Conservation (phyloP, 176 grass and related monocot species). For the Areca catechu region DNA sequence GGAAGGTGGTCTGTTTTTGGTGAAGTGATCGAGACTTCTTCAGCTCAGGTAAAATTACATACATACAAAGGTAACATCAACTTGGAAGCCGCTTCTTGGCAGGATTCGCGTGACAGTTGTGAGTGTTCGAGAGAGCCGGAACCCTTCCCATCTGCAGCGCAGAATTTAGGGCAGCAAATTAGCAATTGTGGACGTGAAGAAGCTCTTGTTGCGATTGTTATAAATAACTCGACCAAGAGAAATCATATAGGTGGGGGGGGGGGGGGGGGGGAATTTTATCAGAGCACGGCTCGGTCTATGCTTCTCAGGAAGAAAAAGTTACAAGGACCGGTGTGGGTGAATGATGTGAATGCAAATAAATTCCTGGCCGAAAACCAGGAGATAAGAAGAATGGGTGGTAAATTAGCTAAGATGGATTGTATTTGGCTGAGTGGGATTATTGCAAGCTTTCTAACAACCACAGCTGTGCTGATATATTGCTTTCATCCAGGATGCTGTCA, state of each 20-base stretch:
- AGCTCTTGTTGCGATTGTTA: background rate
- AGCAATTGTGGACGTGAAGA: background rate
- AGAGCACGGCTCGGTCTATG: conserved; percentile 24
- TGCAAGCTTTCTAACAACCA: conserved; percentile 35
- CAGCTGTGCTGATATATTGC: conserved; percentile 25
- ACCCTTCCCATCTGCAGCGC: conserved; percentile 6
- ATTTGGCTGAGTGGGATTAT: conserved; percentile 45
- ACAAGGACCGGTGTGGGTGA: conserved; percentile 18
- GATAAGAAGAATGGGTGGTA: conserved; percentile 13
- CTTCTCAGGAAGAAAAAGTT: conserved; percentile 49
- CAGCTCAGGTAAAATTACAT: conserved; percentile 20
- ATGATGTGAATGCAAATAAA: background rate
- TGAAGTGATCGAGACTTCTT: conserved; percentile 41
- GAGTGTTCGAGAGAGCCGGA: conserved; percentile 31
- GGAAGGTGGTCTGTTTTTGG: conserved; percentile 92
- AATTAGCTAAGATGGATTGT: conserved; percentile 28
- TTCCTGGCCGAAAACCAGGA: conserved; percentile 10
- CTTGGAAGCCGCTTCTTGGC: conserved; percentile 25
- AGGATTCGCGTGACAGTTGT: conserved; percentile 27
- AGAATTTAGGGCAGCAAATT: background rate
- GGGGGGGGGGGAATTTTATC: background rate
- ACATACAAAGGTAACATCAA: conserved; percentile 2
- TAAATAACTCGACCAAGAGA: background rate
- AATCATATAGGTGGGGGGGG: background rate
- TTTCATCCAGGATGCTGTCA: conserved; percentile 29